Evolutionary conservation across 768 basidiomycete species (phyloP), one percentile per base, ranked within the genome.

Genomic region (Tulasnella sp.): DNA sequence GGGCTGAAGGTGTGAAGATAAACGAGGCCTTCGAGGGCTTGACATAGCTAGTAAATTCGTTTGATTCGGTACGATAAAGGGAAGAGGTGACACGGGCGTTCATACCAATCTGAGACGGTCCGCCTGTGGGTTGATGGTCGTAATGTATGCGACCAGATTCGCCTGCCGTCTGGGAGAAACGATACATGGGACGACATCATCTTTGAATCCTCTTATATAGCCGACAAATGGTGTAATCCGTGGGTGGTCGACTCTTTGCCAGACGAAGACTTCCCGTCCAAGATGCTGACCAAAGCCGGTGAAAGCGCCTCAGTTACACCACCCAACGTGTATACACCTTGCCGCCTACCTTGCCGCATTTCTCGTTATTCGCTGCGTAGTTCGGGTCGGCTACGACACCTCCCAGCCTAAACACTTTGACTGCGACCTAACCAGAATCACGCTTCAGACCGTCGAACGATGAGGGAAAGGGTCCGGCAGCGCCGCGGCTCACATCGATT

Each of bases 211-310:
- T 39, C 37, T 72, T 11, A 46, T 46, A n/a, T 67, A 72, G 32
- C 70, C 70, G 15, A 72, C 39, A 29, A 72, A 46, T 7, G 70
- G 70, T 18, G 70, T 72, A 26, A 72, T 72, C 20, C 70, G 23
- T n/a, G 70, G 70, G 37, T 72, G 70, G 37, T 20, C 18, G 70
- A 72, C 44, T n/a, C 70, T 26, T 15, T 72, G 70, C 70, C 70
- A 72, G 26, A 72, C 70, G 35, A 72, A 72, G 29, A 72, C 44
- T 46, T 72, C 70, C 26, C 70, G 70, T 40, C 70, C 44, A 13
- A 72, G 37, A n/a, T 46, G 70, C 70, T 72, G 70, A 46, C 32
- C 29, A 67, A 67, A 15, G n/a, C n/a, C 29, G n/a, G 26, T 23
- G 23, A 32, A 26, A 32, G 26, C 2, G 29, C 42, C 6, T 67